phyloP scores from a whole-genome alignment of 305 asterid genomes.

The Rubia balearica region DNA sequence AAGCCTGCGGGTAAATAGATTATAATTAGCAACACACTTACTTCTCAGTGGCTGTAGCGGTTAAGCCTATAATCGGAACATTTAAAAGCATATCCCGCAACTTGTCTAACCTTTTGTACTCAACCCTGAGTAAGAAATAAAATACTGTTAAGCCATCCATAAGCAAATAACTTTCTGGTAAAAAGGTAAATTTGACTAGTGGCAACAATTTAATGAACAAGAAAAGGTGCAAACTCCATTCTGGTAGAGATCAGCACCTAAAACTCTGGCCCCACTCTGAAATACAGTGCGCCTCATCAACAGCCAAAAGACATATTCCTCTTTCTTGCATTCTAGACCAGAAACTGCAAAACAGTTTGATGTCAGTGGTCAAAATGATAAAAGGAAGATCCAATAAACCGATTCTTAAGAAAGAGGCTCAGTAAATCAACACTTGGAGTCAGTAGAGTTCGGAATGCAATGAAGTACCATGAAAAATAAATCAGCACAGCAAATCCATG shows the following conservation, averaged over 20 bases:
- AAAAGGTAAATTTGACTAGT: not conserved
- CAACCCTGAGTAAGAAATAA: slow-evolving; percentile 48
- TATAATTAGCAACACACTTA: slow-evolving; percentile 27
- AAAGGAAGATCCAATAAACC: not conserved
- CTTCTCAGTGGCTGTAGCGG: slow-evolving; percentile 97
- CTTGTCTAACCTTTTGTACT: slow-evolving; percentile 73
- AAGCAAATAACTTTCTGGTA: not conserved
- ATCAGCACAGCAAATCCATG: not conserved
- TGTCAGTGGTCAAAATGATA: not conserved
- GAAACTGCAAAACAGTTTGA: slow-evolving; percentile 51
- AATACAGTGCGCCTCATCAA: slow-evolving; percentile 97
- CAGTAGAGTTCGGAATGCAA: not conserved
- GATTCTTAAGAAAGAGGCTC: not conserved
- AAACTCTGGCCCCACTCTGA: slow-evolving; percentile 98
- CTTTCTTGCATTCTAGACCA: slow-evolving; percentile 65
- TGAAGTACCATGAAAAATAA: not conserved
- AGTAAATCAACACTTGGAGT: not conserved
- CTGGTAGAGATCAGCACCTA: slow-evolving; percentile 36
- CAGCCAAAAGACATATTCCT: slow-evolving; percentile 87
- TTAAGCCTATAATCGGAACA: slow-evolving; percentile 84
- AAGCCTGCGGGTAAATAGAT: slow-evolving; percentile 13
- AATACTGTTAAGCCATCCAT: not conserved
- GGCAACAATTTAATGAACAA: not conserved
- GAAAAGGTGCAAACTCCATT: not conserved
- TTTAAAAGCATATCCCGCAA: slow-evolving; percentile 57